Percentiles rank a stretch among this genome's conserved stretches.
These are phyloP conservation scores for Nemania sp. DNA, from an alignment of 2,329 filamentous ascomycete species.

Conservation along the genomic window DNA sequence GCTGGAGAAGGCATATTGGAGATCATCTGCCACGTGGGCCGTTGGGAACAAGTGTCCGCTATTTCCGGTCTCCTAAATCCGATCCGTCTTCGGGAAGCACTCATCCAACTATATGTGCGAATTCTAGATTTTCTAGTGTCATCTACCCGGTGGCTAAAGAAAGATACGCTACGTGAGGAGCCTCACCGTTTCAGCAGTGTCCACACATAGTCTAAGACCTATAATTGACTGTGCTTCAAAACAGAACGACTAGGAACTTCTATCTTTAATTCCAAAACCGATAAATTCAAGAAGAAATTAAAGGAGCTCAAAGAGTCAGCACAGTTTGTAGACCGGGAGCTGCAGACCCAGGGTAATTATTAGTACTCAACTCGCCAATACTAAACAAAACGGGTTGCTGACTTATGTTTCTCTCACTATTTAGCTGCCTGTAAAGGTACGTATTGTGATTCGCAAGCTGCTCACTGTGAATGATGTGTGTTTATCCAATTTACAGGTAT, in stretches of 20 bases:
- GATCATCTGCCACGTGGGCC: not conserved
- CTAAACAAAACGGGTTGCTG: not conserved
- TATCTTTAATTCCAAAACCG: not conserved
- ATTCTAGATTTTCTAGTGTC: not conserved
- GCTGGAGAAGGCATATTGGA: not conserved
- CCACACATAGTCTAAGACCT: not conserved
- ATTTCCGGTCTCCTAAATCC: not conserved
- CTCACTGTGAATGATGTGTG: not conserved
- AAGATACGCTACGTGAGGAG: not conserved
- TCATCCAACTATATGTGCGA: not conserved
- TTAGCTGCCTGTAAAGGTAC: not conserved
- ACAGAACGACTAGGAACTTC: not conserved
- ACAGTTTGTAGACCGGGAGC: not conserved
- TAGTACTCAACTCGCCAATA: not conserved
- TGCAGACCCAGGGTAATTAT: not conserved
- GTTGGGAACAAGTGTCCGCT: not conserved
- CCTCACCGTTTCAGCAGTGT: not conserved
- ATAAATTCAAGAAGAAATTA: not conserved
- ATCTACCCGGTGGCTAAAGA: not conserved
- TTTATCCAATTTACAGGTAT: not conserved
- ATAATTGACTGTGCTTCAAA: not conserved
- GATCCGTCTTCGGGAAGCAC: not conserved
- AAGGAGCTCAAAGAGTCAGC: not conserved
- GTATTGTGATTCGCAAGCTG: not conserved
- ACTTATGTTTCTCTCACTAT: not conserved